Percentiles rank a stretch among this genome's conserved stretches.
phyloP scores from a whole-genome alignment of 495 filamentous ascomycete genomes.

The Hypoxylon lienhwacheense region DNA sequence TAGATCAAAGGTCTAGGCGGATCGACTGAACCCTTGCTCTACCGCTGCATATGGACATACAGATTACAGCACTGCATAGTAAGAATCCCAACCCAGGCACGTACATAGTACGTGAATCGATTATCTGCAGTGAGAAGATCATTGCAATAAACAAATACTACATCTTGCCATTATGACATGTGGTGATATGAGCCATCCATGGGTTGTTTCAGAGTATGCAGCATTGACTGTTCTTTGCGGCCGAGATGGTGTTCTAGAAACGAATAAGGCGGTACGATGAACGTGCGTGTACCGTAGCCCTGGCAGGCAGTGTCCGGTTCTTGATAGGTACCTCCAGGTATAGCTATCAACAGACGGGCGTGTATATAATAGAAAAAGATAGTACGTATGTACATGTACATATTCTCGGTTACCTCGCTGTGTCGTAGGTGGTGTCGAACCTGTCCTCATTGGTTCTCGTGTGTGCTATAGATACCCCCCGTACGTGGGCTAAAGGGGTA shows the following conservation, averaged over 20 bases:
- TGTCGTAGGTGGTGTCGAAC: slow-evolving; percentile 16
- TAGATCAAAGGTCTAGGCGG: no score
- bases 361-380: slow-evolving; percentile 1
- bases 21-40: not conserved
- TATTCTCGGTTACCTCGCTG: slow-evolving; percentile 11
- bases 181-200: slow-evolving; percentile 14
- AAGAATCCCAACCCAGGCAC: not conserved
- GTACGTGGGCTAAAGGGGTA: slow-evolving; percentile 4
- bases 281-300: no score
- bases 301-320: no score
- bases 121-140: not conserved
- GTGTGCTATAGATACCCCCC: slow-evolving; percentile 6
- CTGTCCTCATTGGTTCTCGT: not conserved
- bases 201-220: slow-evolving; percentile 37
- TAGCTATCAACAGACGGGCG: no score
- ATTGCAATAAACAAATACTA: slow-evolving; percentile 6
- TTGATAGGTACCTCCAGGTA: no score
- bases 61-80: no score
- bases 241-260: slow-evolving; percentile 33
- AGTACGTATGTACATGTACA: not conserved
- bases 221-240: slow-evolving; percentile 15
- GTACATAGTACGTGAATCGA: not conserved
- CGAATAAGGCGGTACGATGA: not conserved
- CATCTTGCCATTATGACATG: slow-evolving; percentile 3
- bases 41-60: not conserved